Evolutionary conservation across 2,329 filamentous ascomycete genomes (phyloP), one percentile per base, ranked within the genome.

Genomic region (Scytalidium lignicola): DNA sequence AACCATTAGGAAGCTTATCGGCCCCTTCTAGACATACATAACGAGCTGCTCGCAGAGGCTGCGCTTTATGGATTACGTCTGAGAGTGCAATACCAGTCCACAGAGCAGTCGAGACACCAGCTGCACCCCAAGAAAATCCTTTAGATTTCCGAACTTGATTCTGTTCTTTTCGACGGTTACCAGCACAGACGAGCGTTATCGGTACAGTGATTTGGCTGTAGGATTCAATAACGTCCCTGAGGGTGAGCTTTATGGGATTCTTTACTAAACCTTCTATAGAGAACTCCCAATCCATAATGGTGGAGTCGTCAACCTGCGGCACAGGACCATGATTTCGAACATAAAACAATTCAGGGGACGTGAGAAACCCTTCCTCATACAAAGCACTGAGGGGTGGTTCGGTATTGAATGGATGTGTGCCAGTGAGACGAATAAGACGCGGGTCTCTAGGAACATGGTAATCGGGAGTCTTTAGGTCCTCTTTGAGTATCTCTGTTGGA

Each of bases 11-110:
- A 42, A 95, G 68, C 62, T 87, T 86, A 65, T 96, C 90, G 1
- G 89, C 90, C 13, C 91, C 90, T 66, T 95, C 90, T 75, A 96
- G 93, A 66, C 88, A 95, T 20, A 96, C 83, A 63, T 90, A 96
- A 60, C 79, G 83, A 2, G 90, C 90, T 47, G 78, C 80, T 51
- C 84, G 77, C 57, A 76, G 73, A 1, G 89, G 89, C 51, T 72
- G 80, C 2, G 89, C 89, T 53, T 73, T 75, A 50, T 74, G 75
- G 15, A 96, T 73, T 3, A 96, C 68, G 52, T 92, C 85, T 1
- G 74, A 75, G 66, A 96, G 81, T 39, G 85, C 72, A 1, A 90
- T 86, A 19, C 91, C 91, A 0, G 91, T 96, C 76, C 88, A 96
- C 0, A 96, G 70, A 0, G 90, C 89, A 0, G 89, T 96, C 0